These are phyloP conservation scores for Agarophyton chilense DNA, from an alignment of 23 red algal genomes.

Conservation along the genomic window DNA sequence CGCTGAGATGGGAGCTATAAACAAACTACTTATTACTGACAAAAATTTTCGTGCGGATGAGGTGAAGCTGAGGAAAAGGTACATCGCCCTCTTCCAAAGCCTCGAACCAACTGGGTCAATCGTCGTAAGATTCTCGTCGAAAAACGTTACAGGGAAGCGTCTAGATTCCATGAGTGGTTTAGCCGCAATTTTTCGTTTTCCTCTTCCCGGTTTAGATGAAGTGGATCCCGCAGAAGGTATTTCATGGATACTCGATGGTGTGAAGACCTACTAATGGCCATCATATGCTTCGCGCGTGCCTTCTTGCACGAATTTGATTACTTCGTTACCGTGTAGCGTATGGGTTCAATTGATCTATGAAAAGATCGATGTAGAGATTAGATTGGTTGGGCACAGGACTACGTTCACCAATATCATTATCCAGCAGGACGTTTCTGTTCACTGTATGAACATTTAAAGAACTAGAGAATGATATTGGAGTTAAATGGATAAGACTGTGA, in stretches of 20 bases:
- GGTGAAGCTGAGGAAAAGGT: constrained; percentile 56
- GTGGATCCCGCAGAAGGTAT: constrained; percentile 29
- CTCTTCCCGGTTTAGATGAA: constrained; percentile 73
- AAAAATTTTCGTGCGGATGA: constrained; percentile 76
- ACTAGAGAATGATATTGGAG: background rate
- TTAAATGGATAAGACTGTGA: background rate
- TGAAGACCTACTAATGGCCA: background rate
- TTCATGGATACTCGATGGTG: background rate
- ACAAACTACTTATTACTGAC: constrained; percentile 82
- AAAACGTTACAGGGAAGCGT: constrained; percentile 83
- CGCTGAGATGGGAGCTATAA: constrained; percentile 80
- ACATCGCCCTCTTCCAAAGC: constrained; percentile 69
- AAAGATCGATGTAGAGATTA: constrained; percentile 41
- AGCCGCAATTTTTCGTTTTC: constrained; percentile 92
- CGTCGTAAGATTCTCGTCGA: constrained; percentile 70
- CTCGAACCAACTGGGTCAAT: constrained; percentile 69
- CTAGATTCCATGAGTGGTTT: constrained; percentile 83
- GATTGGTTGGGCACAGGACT: constrained; percentile 50
- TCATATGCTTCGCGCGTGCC: background rate
- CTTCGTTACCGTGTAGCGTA: constrained; percentile 1
- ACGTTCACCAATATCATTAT: constrained; percentile 58
- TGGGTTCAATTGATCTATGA: constrained; percentile 39
- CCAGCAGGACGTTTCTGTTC: constrained; percentile 29
- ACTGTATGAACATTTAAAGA: background rate
- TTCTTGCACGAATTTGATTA: background rate